Conservation (phyloP, 441 rosid genomes). For the Populus trichocarpa region DNA sequence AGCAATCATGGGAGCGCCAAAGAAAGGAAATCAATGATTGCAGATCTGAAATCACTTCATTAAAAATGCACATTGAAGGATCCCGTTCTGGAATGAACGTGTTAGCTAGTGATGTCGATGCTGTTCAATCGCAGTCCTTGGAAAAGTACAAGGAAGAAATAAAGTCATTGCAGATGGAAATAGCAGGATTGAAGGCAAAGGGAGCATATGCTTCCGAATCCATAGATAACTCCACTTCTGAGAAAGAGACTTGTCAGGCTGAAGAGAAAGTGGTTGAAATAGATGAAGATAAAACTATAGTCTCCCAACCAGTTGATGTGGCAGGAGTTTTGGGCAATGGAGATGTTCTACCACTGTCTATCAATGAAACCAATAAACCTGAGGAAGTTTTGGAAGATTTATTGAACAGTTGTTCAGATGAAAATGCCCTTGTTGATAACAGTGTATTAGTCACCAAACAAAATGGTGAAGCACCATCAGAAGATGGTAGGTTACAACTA, state of each 20-base stretch:
- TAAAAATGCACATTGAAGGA: conserved; percentile 91
- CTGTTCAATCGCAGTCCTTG: conserved; percentile 44
- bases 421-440: conserved; percentile 29
- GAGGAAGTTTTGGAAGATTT: conserved; percentile 37
- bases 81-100: conserved; percentile 50
- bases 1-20: conserved; percentile 67
- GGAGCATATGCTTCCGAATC: conserved; percentile 28
- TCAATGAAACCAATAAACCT: conserved; percentile 31
- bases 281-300: conserved; percentile 54
- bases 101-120: conserved; percentile 41
- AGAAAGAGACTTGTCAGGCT: conserved; percentile 40
- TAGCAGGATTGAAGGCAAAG: conserved; percentile 46
- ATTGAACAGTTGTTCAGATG: conserved; percentile 28
- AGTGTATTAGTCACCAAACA: conserved; percentile 30
- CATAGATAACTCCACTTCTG: conserved; percentile 31
- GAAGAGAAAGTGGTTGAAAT: conserved; percentile 66
- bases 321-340: conserved; percentile 30
- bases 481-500: conserved; percentile 31
- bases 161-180: conserved; percentile 52
- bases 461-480: conserved; percentile 37
- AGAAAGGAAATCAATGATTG: conserved; percentile 79
- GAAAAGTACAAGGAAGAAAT: conserved; percentile 63
- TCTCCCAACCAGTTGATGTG: conserved; percentile 37
- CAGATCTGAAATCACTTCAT: conserved; percentile 87
- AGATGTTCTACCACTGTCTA: conserved; percentile 25